Evolutionary conservation across 805 yeast species (phyloP), one percentile per base, ranked within the genome.

Genomic region (Kluyveromyces nonfermentans): DNA sequence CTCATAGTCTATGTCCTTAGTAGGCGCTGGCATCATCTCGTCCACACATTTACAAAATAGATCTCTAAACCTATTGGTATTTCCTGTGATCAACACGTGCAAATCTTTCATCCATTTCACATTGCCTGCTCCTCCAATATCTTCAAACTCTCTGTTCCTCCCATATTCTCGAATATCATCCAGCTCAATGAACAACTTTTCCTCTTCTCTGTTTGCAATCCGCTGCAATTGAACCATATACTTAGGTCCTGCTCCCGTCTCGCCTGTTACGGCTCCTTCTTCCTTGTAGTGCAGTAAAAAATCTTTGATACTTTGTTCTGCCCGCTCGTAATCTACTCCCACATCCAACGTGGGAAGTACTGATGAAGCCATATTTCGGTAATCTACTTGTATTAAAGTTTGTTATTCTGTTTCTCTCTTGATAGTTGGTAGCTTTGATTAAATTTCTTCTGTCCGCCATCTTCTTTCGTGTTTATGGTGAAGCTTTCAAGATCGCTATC

Each of bases 151-250:
- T 46, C 70, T 59, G 50, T 63, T 63, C 49, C 73, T 73, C 56
- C 85, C 93, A 62, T 74, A 93, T 35, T 71, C 69, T 51, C 77
- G 76, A 46, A 93, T 67, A 63, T 93, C 99, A 61, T 93, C 95
- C 41, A 93, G 71, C 47, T 87, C 96, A 38, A 93, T 72, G 43
- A 69, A 70, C 17, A 93, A 56, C 1, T 87, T 77, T 28, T 83
- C 70, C 22, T 71, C 49, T 51, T 89, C 88, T 56, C 98, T 77
- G 62, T 94, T 87, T 46, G 97, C 88, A 28, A 93, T 74, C 51
- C 78, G 69, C 58, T 87, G 96, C 37, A 93, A 68, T 5, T 83
- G 51, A 28, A 68, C 69, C 79, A 83, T 68, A 65, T 93, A 93
- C 62, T 93, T 93, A 19, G 83, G 80, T 30, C 81, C 82, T 32